A percentile compares a stretch with the other conserved stretches of the same genome.
Evolutionary conservation across 495 filamentous ascomycete species (phyloP).

Genomic region (Penicillium parvum): DNA sequence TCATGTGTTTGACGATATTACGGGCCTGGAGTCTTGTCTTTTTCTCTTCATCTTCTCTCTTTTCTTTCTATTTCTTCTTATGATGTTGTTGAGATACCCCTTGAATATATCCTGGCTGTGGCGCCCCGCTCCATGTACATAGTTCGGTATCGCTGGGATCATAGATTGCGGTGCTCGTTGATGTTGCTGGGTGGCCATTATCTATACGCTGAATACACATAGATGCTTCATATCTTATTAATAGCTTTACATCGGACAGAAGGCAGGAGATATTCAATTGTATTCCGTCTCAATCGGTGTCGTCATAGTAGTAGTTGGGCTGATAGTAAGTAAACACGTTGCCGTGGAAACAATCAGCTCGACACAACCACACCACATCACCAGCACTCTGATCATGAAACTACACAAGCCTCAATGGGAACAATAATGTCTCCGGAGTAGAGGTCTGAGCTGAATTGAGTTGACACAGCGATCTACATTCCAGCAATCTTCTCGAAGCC

Average conservation of each 20-base stretch:
- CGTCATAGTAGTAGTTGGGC: neutral
- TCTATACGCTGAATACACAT: neutral
- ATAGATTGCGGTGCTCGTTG: slow-evolving; percentile 27
- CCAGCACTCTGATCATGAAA: too few species aligned
- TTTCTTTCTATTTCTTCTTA: slow-evolving; percentile 11
- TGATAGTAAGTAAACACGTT: slow-evolving; percentile 6
- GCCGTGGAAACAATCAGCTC: slow-evolving; percentile 19
- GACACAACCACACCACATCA: neutral
- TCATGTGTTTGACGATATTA: slow-evolving; percentile 26
- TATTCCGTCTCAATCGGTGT: neutral
- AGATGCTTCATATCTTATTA: too few species aligned
- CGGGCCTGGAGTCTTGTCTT: slow-evolving; percentile 13
- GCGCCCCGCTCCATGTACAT: slow-evolving; percentile 39
- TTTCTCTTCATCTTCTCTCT: slow-evolving; percentile 15
- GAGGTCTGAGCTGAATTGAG: too few species aligned
- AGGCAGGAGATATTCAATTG: too few species aligned
- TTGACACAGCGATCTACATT: neutral
- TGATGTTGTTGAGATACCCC: slow-evolving; percentile 32
- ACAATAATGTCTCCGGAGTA: too few species aligned
- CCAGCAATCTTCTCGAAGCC: slow-evolving; percentile 5
- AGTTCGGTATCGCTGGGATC: slow-evolving; percentile 27
- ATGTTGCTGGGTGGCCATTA: slow-evolving; percentile 7
- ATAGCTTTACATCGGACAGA: too few species aligned
- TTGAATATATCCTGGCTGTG: slow-evolving; percentile 37
- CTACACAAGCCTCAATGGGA: too few species aligned